Evolutionary conservation across 139 green algal species (phyloP).

Genomic region (Nannochloris sp.): DNA sequence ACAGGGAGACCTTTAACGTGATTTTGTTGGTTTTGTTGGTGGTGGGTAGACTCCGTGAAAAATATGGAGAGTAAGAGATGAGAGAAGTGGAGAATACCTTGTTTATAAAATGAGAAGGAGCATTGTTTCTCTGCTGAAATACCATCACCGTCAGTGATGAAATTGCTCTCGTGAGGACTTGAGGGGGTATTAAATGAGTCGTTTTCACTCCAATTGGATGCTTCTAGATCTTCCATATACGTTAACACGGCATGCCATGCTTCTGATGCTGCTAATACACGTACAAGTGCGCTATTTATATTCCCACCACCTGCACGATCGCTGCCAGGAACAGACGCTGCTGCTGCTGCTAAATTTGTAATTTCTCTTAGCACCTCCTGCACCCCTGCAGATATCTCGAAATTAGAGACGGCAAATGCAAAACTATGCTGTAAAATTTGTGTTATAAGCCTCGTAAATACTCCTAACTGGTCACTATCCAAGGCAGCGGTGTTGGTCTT

Average conservation of each 20-base stretch:
- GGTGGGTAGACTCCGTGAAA: too few relatives aligned
- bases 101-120: neutral
- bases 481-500: too few relatives aligned
- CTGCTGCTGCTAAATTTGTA: too few relatives aligned
- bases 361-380: too few relatives aligned
- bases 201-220: neutral
- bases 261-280: neutral
- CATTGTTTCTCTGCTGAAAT: neutral
- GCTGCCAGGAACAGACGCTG: conserved; percentile 13
- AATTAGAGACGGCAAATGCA: too few relatives aligned
- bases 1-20: neutral
- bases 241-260: conserved; percentile 25
- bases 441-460: too few relatives aligned
- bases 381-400: too few relatives aligned
- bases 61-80: conserved; percentile 9
- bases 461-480: too few relatives aligned
- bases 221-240: conserved; percentile 11
- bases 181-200: neutral
- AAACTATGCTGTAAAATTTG: too few relatives aligned
- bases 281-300: too few relatives aligned
- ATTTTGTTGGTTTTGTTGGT: neutral
- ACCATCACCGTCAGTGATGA: neutral
- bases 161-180: too few relatives aligned
- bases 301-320: neutral
- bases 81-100: neutral